Percentiles rank a stretch among this genome's conserved stretches.
Conservation (phyloP, 1,284 basidiomycete genomes). For the Puccinia hordei region DNA sequence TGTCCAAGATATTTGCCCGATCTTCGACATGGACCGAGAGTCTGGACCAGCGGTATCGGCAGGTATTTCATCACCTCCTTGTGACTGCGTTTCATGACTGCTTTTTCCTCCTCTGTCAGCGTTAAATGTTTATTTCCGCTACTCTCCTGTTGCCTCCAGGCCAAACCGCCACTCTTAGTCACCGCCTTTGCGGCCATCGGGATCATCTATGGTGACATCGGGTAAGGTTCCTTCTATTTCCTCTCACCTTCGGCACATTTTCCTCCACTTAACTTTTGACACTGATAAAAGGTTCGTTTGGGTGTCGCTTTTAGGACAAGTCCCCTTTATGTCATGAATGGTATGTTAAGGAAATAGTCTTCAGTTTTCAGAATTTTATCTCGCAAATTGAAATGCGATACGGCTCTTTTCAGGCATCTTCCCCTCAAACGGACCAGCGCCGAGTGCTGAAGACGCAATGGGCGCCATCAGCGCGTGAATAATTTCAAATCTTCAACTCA, state of each 20-base stretch:
- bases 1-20: not conserved
- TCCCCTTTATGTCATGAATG: constrained; percentile 49
- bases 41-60: constrained; percentile 44
- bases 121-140: not conserved
- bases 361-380: not conserved
- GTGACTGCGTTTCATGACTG: constrained; percentile 29
- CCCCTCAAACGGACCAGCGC: constrained; percentile 20
- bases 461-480: constrained; percentile 48
- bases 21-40: constrained; percentile 41
- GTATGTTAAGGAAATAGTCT: not conserved
- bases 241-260: not conserved
- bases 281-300: not conserved
- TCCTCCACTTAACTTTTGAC: not conserved
- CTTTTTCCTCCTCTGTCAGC: not conserved
- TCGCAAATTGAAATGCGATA: no score
- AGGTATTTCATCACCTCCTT: constrained; percentile 47
- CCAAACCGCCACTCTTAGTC: constrained; percentile 25
- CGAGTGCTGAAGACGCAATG: constrained; percentile 41
- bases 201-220: constrained; percentile 50
- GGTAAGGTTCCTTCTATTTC: constrained; percentile 19
- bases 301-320: constrained; percentile 25
- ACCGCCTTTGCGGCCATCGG: constrained; percentile 48
- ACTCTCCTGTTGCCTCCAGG: not conserved
- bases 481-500: not conserved
- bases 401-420: constrained; percentile 28